Percentiles rank a stretch among this genome's conserved stretches.
Conservation (phyloP, 2,329 filamentous ascomycete species). For the Dendrostoma leiphaemia region DNA sequence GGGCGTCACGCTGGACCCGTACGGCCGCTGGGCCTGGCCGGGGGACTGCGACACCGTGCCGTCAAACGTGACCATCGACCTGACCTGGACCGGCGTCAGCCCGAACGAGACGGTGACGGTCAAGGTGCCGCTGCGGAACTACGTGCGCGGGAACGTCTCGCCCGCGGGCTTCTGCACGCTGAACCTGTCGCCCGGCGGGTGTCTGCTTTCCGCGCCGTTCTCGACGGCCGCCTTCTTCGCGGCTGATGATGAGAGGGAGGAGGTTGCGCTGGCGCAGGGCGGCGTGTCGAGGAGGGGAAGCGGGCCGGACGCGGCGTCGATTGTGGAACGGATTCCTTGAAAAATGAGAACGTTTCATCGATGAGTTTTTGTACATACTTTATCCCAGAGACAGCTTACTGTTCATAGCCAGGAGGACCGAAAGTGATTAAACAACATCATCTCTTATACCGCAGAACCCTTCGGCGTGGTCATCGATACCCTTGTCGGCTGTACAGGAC, state of each 20-base stretch:
- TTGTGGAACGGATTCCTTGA: constrained; percentile 8
- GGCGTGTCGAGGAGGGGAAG: constrained; percentile 27
- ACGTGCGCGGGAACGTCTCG: constrained; percentile 25
- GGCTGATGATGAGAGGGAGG: constrained; percentile 29
- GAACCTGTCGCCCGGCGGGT: constrained; percentile 26
- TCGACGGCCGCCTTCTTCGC: constrained; percentile 30
- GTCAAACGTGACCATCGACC: constrained; percentile 24
- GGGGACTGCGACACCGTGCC: constrained; percentile 29
- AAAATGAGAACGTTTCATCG: no score
- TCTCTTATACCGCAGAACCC: no score
- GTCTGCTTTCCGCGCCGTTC: constrained; percentile 32
- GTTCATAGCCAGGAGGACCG: no score
- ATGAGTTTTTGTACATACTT: no score
- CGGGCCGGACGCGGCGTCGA: background rate
- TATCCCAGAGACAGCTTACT: no score
- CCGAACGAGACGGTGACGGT: constrained; percentile 25
- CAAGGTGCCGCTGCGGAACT: constrained; percentile 29
- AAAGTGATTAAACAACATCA: no score
- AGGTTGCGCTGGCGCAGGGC: constrained; percentile 32
- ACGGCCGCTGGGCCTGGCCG: constrained; percentile 25
- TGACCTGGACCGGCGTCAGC: constrained; percentile 25
- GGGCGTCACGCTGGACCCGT: constrained; percentile 18
- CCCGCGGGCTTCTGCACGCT: constrained; percentile 25
- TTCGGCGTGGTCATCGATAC: no score
- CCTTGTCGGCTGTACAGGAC: no score